Conservation (phyloP, 225 moss, liverwort and hornwort species). For the Sphagnum contortum region DNA sequence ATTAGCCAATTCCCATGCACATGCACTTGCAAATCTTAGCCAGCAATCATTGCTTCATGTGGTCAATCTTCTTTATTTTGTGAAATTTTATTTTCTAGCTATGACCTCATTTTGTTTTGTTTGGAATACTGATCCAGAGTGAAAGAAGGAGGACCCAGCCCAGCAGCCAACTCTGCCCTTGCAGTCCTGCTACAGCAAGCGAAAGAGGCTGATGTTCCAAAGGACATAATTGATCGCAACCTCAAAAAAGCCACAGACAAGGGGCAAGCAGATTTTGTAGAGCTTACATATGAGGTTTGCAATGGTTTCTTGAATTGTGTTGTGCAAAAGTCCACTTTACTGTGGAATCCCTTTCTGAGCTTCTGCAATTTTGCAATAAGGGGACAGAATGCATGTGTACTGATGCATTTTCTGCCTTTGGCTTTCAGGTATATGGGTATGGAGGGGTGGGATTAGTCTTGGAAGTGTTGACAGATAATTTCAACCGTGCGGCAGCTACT, state of each 20-base stretch:
- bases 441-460: slow-evolving; percentile 87
- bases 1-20: too few species aligned
- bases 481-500: slow-evolving; percentile 82
- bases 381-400: too few species aligned
- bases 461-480: slow-evolving; percentile 91
- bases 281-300: slow-evolving; percentile 76
- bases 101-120: too few species aligned
- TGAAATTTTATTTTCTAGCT: neutral
- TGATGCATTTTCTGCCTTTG: neutral
- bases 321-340: too few species aligned
- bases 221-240: slow-evolving; percentile 88
- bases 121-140: slow-evolving; percentile 26
- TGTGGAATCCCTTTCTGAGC: too few species aligned
- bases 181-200: slow-evolving; percentile 71
- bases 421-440: slow-evolving; percentile 71
- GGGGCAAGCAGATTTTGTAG: slow-evolving; percentile 91
- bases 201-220: slow-evolving; percentile 87
- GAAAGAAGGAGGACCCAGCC: slow-evolving; percentile 79
- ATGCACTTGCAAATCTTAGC: too few species aligned
- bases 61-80: neutral
- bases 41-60: too few species aligned
- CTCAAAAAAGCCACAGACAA: slow-evolving; percentile 93
- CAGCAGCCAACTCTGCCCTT: slow-evolving; percentile 64
- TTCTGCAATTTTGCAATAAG: too few species aligned
- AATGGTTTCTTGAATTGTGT: neutral